A percentile compares a stretch with the other conserved stretches of the same genome.
phyloP scores from a whole-genome alignment of 2,329 filamentous ascomycete genomes.

The Aspergillus oerlinghausenensis region DNA sequence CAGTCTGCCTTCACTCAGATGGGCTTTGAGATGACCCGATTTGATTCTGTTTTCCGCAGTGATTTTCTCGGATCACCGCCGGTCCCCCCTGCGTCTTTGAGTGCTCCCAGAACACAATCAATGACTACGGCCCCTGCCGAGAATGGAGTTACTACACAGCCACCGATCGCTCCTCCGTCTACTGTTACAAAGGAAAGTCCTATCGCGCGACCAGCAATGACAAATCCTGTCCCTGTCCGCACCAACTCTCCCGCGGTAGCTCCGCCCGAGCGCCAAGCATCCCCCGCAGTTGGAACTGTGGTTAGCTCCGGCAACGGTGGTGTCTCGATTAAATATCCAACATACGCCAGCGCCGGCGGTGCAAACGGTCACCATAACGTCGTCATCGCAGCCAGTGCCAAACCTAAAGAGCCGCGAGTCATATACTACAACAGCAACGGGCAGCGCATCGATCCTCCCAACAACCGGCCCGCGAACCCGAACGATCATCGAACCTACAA shows the following conservation, averaged over 20 bases:
- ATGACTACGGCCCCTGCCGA: neutral
- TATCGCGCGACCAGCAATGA: neutral
- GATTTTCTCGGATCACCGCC: neutral
- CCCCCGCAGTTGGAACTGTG: neutral
- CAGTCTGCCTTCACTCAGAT: neutral
- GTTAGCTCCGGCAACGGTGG: neutral
- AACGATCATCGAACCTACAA: neutral
- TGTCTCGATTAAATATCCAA: neutral
- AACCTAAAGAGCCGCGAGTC: neutral
- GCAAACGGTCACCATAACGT: neutral
- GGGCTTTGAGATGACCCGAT: conserved; percentile 1
- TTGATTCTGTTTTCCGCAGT: conserved; percentile 5
- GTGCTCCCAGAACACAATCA: neutral
- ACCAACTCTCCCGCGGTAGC: neutral
- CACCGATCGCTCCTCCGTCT: neutral
- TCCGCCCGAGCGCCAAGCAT: neutral
- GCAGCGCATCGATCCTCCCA: conserved; percentile 3
- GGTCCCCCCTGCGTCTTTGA: neutral
- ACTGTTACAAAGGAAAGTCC: neutral
- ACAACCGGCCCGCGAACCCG: neutral
- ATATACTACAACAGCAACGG: conserved; percentile 2
- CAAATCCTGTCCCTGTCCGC: neutral
- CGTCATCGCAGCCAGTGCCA: neutral
- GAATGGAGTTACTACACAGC: neutral
- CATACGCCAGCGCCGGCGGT: neutral